Conservation (phyloP, 2,329 filamentous ascomycete species). For the Helotiales sp. region DNA sequence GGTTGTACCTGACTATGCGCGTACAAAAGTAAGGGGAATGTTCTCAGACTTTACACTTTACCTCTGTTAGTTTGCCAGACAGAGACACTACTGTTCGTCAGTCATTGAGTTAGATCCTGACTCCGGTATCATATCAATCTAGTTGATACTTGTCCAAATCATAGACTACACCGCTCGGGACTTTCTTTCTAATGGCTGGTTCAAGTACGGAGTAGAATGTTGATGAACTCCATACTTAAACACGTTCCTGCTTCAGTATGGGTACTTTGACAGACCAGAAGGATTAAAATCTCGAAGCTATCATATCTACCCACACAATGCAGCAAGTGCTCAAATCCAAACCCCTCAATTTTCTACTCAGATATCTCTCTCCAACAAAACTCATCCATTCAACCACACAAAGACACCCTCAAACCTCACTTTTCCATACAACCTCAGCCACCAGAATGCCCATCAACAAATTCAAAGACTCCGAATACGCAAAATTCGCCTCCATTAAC, state of each 20-base stretch:
- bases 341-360: no score
- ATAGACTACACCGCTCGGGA: no score
- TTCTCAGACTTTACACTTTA: background rate
- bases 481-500: constrained; percentile 16
- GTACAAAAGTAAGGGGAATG: no score
- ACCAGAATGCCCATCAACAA: constrained; percentile 4
- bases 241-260: background rate
- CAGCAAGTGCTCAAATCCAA: no score
- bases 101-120: background rate
- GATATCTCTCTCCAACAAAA: no score
- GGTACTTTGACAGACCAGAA: no score
- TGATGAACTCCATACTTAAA: background rate
- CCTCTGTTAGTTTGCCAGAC: background rate
- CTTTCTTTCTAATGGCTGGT: background rate
- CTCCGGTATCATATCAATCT: background rate
- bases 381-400: no score
- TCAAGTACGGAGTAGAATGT: background rate
- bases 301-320: no score
- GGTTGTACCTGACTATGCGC: no score
- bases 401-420: background rate
- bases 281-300: no score
- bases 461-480: constrained; percentile 5
- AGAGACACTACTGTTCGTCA: background rate
- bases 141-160: no score
- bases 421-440: background rate